These are phyloP conservation scores for Pythium coloratum DNA, from an alignment of 352 stramenopile genomes.

Conservation along the genomic window DNA sequence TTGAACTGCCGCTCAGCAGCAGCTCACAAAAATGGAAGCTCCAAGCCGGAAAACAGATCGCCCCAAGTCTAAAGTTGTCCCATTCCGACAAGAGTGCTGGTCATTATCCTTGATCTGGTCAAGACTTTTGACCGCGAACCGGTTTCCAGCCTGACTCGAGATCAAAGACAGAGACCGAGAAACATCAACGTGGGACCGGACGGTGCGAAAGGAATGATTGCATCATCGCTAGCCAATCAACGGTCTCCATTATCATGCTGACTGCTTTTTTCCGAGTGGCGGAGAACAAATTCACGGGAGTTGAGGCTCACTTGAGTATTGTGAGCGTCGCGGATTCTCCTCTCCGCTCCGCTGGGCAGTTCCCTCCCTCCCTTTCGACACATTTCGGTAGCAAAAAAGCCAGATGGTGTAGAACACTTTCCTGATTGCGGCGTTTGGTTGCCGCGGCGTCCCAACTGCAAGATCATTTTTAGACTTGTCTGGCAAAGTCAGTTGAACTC, in stretches of 20 bases:
- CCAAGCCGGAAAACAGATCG: constrained; percentile 6
- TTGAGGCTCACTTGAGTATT: too few species aligned
- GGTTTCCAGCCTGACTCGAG: constrained; percentile 3
- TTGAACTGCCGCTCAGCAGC: neutral
- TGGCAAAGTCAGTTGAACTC: constrained; percentile 21
- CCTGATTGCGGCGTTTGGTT: neutral
- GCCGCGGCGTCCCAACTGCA: constrained; percentile 6
- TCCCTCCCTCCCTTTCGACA: constrained; percentile 23
- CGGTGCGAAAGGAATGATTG: constrained; percentile 28
- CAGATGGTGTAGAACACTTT: neutral
- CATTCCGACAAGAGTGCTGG: constrained; percentile 1
- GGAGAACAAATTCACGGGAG: neutral
- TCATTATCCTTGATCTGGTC: neutral
- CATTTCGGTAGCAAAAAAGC: neutral
- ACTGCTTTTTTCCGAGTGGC: neutral
- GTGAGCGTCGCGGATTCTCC: too few species aligned
- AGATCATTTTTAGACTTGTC: constrained; percentile 20
- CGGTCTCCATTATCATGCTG: constrained; percentile 5
- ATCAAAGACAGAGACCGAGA: neutral
- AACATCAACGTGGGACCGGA: constrained; percentile 38
- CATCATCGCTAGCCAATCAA: constrained; percentile 24
- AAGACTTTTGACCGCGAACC: neutral
- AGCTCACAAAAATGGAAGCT: constrained; percentile 7
- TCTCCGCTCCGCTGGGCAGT: too few species aligned
- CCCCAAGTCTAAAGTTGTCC: neutral